phyloP scores from a whole-genome alignment of 2,329 filamentous ascomycete species.

The Raffaelea ambrosiae region DNA sequence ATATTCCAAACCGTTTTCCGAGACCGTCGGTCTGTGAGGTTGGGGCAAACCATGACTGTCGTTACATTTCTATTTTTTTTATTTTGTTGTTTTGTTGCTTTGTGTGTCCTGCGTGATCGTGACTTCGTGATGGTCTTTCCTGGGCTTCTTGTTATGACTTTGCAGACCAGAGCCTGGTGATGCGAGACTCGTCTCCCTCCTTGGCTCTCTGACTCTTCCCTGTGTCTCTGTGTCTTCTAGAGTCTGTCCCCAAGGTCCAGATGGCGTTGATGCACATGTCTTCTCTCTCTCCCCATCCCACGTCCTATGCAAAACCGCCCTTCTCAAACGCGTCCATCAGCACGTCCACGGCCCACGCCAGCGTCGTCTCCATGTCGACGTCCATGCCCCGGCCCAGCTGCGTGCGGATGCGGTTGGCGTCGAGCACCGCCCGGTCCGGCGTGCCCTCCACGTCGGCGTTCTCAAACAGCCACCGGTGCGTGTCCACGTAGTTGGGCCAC shows the following conservation, averaged over 20 bases:
- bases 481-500: constrained; percentile 85
- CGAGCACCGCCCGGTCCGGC: constrained; percentile 34
- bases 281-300: background rate
- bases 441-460: constrained; percentile 55
- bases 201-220: too few species aligned
- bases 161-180: too few species aligned
- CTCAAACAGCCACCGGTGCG: constrained; percentile 75
- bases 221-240: too few species aligned
- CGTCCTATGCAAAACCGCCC: background rate
- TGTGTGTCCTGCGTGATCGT: too few species aligned
- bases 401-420: constrained; percentile 35
- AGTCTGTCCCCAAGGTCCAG: background rate
- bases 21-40: constrained; percentile 86
- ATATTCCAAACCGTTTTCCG: constrained; percentile 89
- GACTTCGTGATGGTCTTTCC: too few species aligned
- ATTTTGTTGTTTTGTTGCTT: too few species aligned
- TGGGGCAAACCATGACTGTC: constrained; percentile 74
- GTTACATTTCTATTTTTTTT: constrained; percentile 47
- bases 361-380: constrained; percentile 50
- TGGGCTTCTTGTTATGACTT: too few species aligned
- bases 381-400: constrained; percentile 38
- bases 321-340: constrained; percentile 39
- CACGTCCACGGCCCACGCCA: constrained; percentile 61
- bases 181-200: too few species aligned
- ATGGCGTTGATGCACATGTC: background rate